phyloP scores from a whole-genome alignment of 83 land plant genomes.

The Picea engelmannii region DNA sequence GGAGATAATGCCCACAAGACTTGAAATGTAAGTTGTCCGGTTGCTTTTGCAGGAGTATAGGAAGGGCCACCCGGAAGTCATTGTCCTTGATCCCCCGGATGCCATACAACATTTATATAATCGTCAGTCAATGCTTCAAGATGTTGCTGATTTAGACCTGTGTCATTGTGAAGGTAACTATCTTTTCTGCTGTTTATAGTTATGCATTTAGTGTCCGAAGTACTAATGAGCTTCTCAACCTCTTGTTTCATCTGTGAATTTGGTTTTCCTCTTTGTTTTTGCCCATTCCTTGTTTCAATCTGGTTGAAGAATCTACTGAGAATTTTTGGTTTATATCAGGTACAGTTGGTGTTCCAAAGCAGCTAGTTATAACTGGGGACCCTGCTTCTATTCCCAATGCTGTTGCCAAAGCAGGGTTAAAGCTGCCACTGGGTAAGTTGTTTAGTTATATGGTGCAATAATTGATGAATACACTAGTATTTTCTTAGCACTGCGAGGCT shows the following conservation, averaged over 20 bases:
- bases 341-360: slow-evolving; percentile 78
- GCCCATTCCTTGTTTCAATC: slow-evolving; percentile 6
- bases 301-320: slow-evolving; percentile 2
- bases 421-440: slow-evolving; percentile 68
- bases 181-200: not conserved
- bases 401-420: slow-evolving; percentile 66
- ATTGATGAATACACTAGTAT: not conserved
- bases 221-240: not conserved
- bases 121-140: slow-evolving; percentile 93
- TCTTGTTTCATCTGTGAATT: not conserved
- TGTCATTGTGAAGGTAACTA: slow-evolving; percentile 56
- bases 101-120: slow-evolving; percentile 82
- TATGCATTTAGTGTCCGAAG: not conserved
- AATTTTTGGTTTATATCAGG: slow-evolving; percentile 43
- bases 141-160: slow-evolving; percentile 75
- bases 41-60: slow-evolving; percentile 63
- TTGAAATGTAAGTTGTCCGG: not conserved
- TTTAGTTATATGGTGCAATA: not conserved
- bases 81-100: slow-evolving; percentile 90
- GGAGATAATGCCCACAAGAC: not conserved
- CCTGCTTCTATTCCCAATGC: slow-evolving; percentile 72
- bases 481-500: not conserved
- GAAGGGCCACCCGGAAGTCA: slow-evolving; percentile 76
- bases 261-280: not conserved
- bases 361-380: slow-evolving; percentile 71